Conservation (phyloP, 441 rosid genomes). For the Corymbia calophylla region DNA sequence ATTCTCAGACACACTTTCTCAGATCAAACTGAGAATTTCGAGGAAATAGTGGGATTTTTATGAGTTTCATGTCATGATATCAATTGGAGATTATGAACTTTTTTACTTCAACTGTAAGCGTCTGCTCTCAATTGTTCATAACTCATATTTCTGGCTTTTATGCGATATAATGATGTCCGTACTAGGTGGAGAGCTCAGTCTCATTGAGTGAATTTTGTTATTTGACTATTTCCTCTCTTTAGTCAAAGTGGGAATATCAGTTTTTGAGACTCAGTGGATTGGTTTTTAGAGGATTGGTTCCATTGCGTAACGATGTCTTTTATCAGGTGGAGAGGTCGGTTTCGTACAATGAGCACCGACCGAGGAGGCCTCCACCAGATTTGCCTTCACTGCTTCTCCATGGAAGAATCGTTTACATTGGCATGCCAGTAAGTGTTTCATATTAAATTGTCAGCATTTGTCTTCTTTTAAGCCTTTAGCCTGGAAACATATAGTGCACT, state of each 20-base stretch:
- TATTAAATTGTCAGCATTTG: neutral
- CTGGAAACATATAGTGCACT: neutral
- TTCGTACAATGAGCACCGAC: slow-evolving; percentile 46
- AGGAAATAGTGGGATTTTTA: neutral
- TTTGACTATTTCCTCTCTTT: neutral
- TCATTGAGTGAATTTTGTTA: neutral
- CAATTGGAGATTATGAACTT: neutral
- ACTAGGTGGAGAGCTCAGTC: neutral
- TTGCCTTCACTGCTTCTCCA: slow-evolving; percentile 72
- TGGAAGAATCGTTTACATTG: slow-evolving; percentile 74
- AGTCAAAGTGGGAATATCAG: neutral
- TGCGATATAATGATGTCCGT: neutral
- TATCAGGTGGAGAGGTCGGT: slow-evolving; percentile 65
- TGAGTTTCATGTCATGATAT: neutral
- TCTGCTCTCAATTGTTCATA: neutral
- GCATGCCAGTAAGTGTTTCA: slow-evolving; percentile 64
- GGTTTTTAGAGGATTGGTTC: neutral
- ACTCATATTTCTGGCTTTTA: neutral
- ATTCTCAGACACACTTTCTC: neutral
- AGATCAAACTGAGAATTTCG: neutral
- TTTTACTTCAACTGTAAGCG: neutral
- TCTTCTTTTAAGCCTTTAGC: neutral
- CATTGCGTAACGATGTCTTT: neutral
- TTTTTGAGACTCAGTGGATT: neutral
- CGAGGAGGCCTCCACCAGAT: slow-evolving; percentile 68